These are phyloP conservation scores for Phytophthora quininea DNA, from an alignment of 352 stramenopile genomes.

Conservation along the genomic window DNA sequence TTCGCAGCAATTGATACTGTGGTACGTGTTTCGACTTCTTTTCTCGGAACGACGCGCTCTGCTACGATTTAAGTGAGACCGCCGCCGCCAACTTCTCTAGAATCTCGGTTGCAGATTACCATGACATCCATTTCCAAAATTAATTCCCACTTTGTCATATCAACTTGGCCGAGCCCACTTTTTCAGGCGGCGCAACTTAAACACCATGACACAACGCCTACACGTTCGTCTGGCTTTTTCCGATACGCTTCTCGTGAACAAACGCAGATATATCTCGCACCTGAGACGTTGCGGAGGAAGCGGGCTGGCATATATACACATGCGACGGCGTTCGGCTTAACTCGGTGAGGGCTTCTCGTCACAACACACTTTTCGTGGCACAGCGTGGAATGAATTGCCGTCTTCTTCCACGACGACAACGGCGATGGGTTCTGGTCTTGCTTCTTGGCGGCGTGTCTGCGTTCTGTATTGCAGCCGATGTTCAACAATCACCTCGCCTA, in stretches of 20 bases:
- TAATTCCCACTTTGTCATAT: no score
- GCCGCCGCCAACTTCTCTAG: no score
- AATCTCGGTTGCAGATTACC: no score
- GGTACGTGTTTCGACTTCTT: no score
- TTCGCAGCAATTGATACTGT: no score
- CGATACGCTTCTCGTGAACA: neutral
- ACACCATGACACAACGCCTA: neutral
- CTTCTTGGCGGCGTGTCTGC: conserved; percentile 13
- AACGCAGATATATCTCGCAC: neutral
- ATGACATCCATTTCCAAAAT: no score
- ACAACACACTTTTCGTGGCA: conserved; percentile 22
- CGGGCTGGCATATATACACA: conserved; percentile 6
- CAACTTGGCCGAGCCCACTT: no score
- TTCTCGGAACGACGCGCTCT: no score
- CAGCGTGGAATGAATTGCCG: conserved; percentile 10
- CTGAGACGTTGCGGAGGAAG: conserved; percentile 9
- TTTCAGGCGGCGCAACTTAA: neutral
- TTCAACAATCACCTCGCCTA: conserved; percentile 4
- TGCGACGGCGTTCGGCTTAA: conserved; percentile 11
- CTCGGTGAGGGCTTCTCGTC: neutral
- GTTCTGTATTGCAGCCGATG: neutral
- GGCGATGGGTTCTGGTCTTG: conserved; percentile 7
- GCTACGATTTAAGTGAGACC: no score
- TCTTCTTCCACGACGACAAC: conserved; percentile 9
- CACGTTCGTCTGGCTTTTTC: no score